Evolutionary conservation across 1,284 basidiomycete genomes (phyloP).

Genomic region (Veloporphyrellus conicus): DNA sequence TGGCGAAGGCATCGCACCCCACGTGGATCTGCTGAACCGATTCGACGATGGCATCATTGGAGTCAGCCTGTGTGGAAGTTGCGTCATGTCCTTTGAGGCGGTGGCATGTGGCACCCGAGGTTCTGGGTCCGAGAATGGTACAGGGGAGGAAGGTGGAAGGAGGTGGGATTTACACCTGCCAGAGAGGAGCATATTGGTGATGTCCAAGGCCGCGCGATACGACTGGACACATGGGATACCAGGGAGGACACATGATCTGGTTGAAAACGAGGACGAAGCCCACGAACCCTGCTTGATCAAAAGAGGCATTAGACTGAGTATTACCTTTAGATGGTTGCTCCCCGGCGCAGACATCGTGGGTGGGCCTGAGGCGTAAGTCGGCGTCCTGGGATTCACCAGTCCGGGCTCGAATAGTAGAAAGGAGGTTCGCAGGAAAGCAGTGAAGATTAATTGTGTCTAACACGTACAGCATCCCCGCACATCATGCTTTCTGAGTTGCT

Average conservation of each 20-base stretch:
- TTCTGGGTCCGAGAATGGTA: constrained; percentile 4
- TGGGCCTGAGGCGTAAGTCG: constrained; percentile 29
- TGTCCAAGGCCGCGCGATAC: constrained; percentile 71
- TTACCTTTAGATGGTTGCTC: constrained; percentile 76
- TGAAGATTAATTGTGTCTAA: constrained; percentile 29
- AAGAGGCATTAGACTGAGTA: constrained; percentile 60
- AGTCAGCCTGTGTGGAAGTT: constrained; percentile 68
- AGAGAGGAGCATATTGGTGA: constrained; percentile 61
- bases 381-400: constrained; percentile 12
- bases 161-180: constrained; percentile 57
- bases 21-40: constrained; percentile 70
- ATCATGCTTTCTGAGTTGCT: constrained; percentile 7
- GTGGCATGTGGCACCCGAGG: constrained; percentile 18
- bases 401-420: constrained; percentile 3
- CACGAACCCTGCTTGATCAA: constrained; percentile 40
- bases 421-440: constrained; percentile 8
- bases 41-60: constrained; percentile 80
- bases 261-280: constrained; percentile 33
- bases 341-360: constrained; percentile 75
- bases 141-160: constrained; percentile 2
- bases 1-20: constrained; percentile 75
- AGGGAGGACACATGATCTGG: constrained; percentile 47
- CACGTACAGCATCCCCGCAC: constrained; percentile 19
- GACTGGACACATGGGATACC: constrained; percentile 65
- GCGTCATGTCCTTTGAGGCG: constrained; percentile 65